Percentiles rank a stretch among this genome's conserved stretches.
Evolutionary conservation across 257 asterid species (phyloP).

Genomic region (Fraxinus quadrangulata): DNA sequence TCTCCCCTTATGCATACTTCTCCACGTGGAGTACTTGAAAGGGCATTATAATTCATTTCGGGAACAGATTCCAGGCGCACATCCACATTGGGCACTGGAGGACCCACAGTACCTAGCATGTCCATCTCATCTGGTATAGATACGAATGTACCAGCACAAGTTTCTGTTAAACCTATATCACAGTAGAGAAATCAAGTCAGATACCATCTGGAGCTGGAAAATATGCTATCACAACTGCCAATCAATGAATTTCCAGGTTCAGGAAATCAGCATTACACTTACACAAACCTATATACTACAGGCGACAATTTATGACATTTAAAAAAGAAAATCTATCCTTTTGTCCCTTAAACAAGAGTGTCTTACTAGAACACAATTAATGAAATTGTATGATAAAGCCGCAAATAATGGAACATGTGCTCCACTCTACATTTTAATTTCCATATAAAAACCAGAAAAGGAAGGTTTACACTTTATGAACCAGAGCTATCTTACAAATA

Average conservation of each 20-base stretch:
- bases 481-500: not conserved
- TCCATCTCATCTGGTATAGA: conserved; percentile 67
- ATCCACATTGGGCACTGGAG: conserved; percentile 95
- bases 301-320: not conserved
- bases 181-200: conserved; percentile 20
- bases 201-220: conserved; percentile 17
- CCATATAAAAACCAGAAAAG: conserved; percentile 5
- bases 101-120: conserved; percentile 97
- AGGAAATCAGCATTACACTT: conserved; percentile 8
- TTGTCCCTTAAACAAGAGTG: not conserved
- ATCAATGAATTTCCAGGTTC: not conserved
- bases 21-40: conserved; percentile 81
- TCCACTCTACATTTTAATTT: not conserved
- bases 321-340: not conserved
- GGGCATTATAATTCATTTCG: conserved; percentile 93
- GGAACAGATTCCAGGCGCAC: conserved; percentile 94
- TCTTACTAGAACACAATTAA: not conserved
- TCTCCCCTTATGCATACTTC: conserved; percentile 92
- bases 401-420: not conserved
- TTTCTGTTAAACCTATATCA: conserved; percentile 83
- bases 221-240: conserved; percentile 14
- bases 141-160: conserved; percentile 94
- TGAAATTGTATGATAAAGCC: not conserved
- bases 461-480: conserved; percentile 12
- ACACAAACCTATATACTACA: conserved; percentile 9